Conservation (phyloP, 148 eudicot genomes). For the Diospyros kaki region DNA sequence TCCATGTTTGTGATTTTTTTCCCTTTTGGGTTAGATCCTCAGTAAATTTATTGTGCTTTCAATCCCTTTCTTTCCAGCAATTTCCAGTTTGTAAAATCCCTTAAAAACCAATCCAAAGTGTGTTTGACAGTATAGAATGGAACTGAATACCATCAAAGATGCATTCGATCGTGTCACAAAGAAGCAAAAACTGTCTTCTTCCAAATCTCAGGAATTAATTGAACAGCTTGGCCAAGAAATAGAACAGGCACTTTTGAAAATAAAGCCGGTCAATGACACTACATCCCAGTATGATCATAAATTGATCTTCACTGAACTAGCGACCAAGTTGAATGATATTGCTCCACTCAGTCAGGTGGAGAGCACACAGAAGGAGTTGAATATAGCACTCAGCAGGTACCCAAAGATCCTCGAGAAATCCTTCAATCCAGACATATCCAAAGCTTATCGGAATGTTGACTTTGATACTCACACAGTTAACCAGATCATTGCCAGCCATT, state of each 20-base stretch:
- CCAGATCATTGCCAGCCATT: slow-evolving; percentile 71
- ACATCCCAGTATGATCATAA: slow-evolving; percentile 40
- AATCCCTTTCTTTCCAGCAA: no score
- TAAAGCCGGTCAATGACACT: slow-evolving; percentile 34
- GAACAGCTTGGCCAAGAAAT: slow-evolving; percentile 57
- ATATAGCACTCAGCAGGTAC: slow-evolving; percentile 58
- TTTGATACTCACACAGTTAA: slow-evolving; percentile 54
- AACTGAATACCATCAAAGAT: slow-evolving; percentile 66
- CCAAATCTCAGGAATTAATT: slow-evolving; percentile 57
- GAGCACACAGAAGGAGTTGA: slow-evolving; percentile 67
- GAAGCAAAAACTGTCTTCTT: slow-evolving; percentile 68
- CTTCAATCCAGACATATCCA: slow-evolving; percentile 70
- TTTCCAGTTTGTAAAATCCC: no score
- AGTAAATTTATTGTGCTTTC: no score
- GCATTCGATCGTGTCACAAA: slow-evolving; percentile 79
- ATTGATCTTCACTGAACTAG: slow-evolving; percentile 50
- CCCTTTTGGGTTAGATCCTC: no score
- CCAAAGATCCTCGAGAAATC: slow-evolving; percentile 70
- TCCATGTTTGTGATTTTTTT: no score
- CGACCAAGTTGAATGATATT: slow-evolving; percentile 60
- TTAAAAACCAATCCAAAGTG: no score
- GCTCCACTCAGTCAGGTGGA: slow-evolving; percentile 63
- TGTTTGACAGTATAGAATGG: slow-evolving; percentile 34
- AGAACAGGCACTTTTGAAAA: slow-evolving; percentile 50
- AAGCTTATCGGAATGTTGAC: slow-evolving; percentile 67